Conservation (phyloP, 176 grass and related monocot species). For the Oryza punctata region DNA sequence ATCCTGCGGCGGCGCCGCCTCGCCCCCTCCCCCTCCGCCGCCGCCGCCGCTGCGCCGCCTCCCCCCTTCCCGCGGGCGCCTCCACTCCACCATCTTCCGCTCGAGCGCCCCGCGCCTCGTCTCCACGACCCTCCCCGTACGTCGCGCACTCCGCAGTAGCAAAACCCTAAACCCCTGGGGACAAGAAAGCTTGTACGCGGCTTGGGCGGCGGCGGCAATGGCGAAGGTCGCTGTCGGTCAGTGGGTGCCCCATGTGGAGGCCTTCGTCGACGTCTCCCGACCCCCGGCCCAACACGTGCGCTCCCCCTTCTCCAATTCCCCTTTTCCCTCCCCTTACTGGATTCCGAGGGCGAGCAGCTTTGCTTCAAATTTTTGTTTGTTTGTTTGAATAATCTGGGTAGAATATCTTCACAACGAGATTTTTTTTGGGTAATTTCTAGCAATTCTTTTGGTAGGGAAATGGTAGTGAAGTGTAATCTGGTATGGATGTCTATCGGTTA, state of each 20-base stretch:
- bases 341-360: background rate
- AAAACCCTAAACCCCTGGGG: constrained; percentile 50
- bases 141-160: background rate
- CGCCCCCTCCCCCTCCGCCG: constrained; percentile 15
- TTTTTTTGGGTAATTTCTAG: background rate
- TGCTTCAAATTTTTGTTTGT: background rate
- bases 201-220: constrained; percentile 39
- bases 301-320: constrained; percentile 2
- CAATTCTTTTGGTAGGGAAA: background rate
- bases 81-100: background rate
- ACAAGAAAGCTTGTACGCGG: constrained; percentile 1
- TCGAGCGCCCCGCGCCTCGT: background rate
- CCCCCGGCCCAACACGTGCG: constrained; percentile 53
- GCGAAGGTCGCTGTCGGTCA: constrained; percentile 39
- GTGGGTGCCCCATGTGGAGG: constrained; percentile 69
- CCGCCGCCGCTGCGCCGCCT: background rate
- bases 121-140: background rate
- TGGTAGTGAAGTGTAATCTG: background rate
- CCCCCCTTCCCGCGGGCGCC: background rate
- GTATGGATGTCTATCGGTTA: background rate
- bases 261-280: constrained; percentile 64
- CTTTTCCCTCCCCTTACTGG: background rate
- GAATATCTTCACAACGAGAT: background rate
- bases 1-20: background rate
- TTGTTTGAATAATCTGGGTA: background rate